phyloP scores from a whole-genome alignment of 2,329 filamentous ascomycete species.

The Claviceps africana region DNA sequence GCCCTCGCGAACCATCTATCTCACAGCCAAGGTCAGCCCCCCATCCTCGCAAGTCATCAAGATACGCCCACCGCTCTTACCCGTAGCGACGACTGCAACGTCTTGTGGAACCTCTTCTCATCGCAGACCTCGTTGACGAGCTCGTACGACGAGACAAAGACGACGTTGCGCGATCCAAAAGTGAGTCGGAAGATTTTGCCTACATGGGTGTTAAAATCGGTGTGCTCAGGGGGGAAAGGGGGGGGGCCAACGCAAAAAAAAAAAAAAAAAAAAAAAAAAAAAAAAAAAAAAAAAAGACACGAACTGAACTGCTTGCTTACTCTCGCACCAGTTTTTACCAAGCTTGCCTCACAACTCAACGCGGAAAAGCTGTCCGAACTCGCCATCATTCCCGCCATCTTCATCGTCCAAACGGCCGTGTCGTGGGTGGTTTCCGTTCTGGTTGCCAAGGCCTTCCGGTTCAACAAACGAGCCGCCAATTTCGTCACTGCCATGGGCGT shows the following conservation, averaged over 20 bases:
- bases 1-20: slow-evolving; percentile 43
- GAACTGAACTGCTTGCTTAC: no score
- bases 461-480: slow-evolving; percentile 75
- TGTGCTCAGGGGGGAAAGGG: no score
- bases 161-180: slow-evolving; percentile 30
- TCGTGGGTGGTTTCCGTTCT: slow-evolving; percentile 65
- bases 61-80: slow-evolving; percentile 13
- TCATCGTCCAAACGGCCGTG: slow-evolving; percentile 71
- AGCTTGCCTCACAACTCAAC: slow-evolving; percentile 86
- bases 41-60: background rate
- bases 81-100: slow-evolving; percentile 32
- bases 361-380: slow-evolving; percentile 81
- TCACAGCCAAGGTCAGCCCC: no score
- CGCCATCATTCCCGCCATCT: slow-evolving; percentile 90
- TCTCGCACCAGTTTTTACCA: slow-evolving; percentile 87
- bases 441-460: slow-evolving; percentile 62
- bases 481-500: slow-evolving; percentile 96
- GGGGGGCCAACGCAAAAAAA: no score
- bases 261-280: no score
- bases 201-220: no score
- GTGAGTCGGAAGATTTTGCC: slow-evolving; percentile 47
- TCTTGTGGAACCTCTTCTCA: slow-evolving; percentile 52
- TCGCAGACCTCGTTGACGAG: slow-evolving; percentile 51
- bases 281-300: no score
- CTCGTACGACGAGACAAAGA: slow-evolving; percentile 38